Conservation (phyloP, 257 asterid genomes). For the Fraxinus quadrangulata region DNA sequence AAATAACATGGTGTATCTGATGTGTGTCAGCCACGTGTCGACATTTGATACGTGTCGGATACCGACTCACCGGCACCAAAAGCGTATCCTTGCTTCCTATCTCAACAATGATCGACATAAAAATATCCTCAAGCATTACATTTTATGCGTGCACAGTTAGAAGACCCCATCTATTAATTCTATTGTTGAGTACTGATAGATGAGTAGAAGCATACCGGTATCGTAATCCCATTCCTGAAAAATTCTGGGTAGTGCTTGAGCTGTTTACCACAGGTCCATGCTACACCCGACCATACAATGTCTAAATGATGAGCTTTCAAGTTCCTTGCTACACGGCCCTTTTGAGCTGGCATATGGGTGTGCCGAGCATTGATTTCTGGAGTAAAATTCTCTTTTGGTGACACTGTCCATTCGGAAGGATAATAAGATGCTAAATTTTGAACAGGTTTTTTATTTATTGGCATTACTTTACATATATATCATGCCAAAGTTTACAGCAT, state of each 20-base stretch:
- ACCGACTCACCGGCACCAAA: too few relatives aligned
- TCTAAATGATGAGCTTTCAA: conserved; percentile 62
- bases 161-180: not conserved
- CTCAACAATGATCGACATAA: not conserved
- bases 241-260: conserved; percentile 89
- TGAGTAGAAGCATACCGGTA: conserved; percentile 59
- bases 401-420: conserved; percentile 44
- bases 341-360: conserved; percentile 55
- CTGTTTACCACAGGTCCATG: conserved; percentile 93
- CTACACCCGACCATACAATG: conserved; percentile 84
- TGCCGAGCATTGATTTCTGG: conserved; percentile 50
- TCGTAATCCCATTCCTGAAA: conserved; percentile 75
- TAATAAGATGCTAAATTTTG: conserved; percentile 17
- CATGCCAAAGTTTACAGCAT: conserved; percentile 4
- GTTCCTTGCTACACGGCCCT: conserved; percentile 71
- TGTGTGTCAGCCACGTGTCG: too few relatives aligned
- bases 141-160: not conserved
- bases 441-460: conserved; percentile 9
- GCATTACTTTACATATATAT: not conserved
- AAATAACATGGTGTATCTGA: too few relatives aligned
- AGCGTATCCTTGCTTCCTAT: too few relatives aligned
- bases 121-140: not conserved
- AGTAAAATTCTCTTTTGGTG: conserved; percentile 56
- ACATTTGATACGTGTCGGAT: too few relatives aligned
- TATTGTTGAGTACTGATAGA: not conserved